Base-by-base conservation (phyloP, 2,329 filamentous ascomycete species). In the Colletotrichum eremochloae region DNA sequence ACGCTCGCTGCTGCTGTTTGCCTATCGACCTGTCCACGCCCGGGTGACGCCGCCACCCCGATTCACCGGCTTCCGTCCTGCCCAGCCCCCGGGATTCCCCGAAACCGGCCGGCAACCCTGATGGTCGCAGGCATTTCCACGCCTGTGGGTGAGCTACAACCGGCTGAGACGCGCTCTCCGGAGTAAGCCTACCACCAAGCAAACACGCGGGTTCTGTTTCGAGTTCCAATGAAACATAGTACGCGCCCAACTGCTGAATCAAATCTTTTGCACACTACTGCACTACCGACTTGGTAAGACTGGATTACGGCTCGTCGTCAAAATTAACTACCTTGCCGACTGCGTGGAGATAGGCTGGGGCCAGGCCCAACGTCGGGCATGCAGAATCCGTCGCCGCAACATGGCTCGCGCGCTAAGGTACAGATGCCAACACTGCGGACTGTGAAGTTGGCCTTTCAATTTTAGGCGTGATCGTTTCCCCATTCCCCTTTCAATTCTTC, bases 281-380 rank as follows among this genome's bases (percentile, higher is more conserved):
- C 5, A 5, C 29, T 36, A 15, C 44, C 18, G 9, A 46, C 6
- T 40, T 42, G n/a, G 60, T 18, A 24, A 18, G 18, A n/a, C 20
- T 24, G 29, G 15, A 11, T 20, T 29, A 11, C 24, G 33, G 31
- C 50, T 63, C 33, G 60, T 64, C 50, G 66, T 64, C 66, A 68
- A 68, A 64, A 48, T 56, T 68, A 64, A 57, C 66, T 68, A 18
- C 15, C 33, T 50, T 48, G 29, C 58, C 60, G 52, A 50, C 60
- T 46, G n/a, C 60, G 52, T 68, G 60, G 60, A 50, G 56, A 57
- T 33, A 38, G 60, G 40, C 66, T 58, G 46, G 60, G 60, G 66
- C 46, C 50, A 63, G 50, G 24, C 55, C 66, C 31, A 60, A 42
- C 50, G 48, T 64, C 64, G 40, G 50, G 64, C 56, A 33, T 56